Base-by-base conservation (phyloP, 306 rosid species). In the Pyrus betulifolia region DNA sequence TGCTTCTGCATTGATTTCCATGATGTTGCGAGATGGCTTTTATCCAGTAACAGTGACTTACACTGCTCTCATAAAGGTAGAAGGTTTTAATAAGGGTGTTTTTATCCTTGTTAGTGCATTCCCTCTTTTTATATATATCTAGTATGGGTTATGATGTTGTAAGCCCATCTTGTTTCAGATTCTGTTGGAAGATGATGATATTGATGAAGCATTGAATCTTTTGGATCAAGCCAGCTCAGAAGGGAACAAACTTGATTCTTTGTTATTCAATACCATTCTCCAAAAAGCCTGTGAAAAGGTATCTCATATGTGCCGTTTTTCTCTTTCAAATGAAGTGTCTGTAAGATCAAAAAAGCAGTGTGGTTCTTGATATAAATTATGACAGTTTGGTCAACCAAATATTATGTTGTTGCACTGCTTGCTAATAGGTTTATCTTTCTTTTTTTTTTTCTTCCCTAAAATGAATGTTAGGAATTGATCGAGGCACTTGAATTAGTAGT, bases 11-110 rank as follows among this genome's bases (percentile, higher is more conserved):
- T 82, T 94, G 79, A 75, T 89, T 75, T 82, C 98, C 69, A 72
- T 77, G 88, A 94, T 91, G 97, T 70, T 91, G 69, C 94, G 91
- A 66, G 77, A 84, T 60, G 98, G 98, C 49, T 91, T 88, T 86
- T 30, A 44, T 78, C 94, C 88, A 15, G 61, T 51, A 72, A 65
- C 78, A 30, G 68, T 83, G 74, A 83, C 97, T 70, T 91, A 86
- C 85, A 86, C 90, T 22, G 52, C 84, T 65, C 86, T 94, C 63
- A 72, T 90, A 27, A 86, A 94, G 97, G 98, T 93, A 74, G 11
- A 40, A 9, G 44, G 11, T 40, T 51, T 49, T 49, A 27, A 5
- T 4, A 17, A 46, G 59, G 65, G 52, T 67, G 54, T 38, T 7
- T 40, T 6, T 28, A 63, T 62, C 19, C 45, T 61, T 30, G 42